These are phyloP conservation scores for Candida awuae DNA, from an alignment of 805 yeast species.

Conservation along the genomic window DNA sequence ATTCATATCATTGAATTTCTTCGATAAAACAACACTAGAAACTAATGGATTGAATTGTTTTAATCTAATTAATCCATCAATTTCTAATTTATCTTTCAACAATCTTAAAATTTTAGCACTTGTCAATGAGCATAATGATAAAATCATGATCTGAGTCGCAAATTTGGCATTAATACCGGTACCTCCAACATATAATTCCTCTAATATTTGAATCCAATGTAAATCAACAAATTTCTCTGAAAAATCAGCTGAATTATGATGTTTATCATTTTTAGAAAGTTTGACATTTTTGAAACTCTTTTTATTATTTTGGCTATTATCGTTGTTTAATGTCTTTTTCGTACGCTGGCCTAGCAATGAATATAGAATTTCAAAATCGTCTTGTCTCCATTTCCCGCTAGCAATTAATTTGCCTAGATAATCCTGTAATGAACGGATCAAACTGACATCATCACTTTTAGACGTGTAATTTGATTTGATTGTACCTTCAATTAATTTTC, in stretches of 20 bases:
- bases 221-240: conserved; percentile 46
- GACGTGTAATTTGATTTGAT: conserved; percentile 40
- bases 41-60: conserved; percentile 43
- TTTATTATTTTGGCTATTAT: conserved; percentile 7
- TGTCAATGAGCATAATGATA: conserved; percentile 45
- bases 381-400: conserved; percentile 36
- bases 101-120: conserved; percentile 34
- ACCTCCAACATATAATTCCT: conserved; percentile 50
- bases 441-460: conserved; percentile 42
- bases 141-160: conserved; percentile 41
- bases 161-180: conserved; percentile 39
- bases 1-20: conserved; percentile 35
- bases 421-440: conserved; percentile 42
- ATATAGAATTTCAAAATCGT: conserved; percentile 41
- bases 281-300: conserved; percentile 12
- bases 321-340: conserved; percentile 14
- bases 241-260: conserved; percentile 27
- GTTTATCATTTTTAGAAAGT: conserved; percentile 13
- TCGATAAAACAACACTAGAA: conserved; percentile 45
- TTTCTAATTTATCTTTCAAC: conserved; percentile 37
- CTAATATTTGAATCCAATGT: conserved; percentile 54
- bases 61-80: conserved; percentile 36
- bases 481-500: conserved; percentile 50
- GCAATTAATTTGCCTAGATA: conserved; percentile 41
- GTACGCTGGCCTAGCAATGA: conserved; percentile 36